Conservation (phyloP, 768 basidiomycete genomes). For the Rhodotorula diobovata region DNA sequence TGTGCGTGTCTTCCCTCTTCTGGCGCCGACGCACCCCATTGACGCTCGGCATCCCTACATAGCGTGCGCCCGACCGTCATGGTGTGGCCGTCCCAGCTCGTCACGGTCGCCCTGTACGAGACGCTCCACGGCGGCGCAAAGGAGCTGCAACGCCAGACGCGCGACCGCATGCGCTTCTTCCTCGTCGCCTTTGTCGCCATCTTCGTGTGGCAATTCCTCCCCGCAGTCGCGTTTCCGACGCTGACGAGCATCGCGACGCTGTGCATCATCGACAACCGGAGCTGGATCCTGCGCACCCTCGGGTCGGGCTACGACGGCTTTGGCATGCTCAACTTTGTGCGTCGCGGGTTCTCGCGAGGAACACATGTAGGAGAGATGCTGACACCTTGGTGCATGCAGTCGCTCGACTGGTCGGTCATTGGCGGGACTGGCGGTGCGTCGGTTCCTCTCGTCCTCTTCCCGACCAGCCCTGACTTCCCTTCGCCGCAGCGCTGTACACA, state of each 20-base stretch:
- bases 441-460: neutral
- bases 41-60: neutral
- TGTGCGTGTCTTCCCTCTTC: slow-evolving; percentile 2
- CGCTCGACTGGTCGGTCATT: slow-evolving; percentile 45
- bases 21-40: neutral
- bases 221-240: slow-evolving; percentile 40
- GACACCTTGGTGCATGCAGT: slow-evolving; percentile 11
- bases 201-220: slow-evolving; percentile 45
- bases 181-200: slow-evolving; percentile 34
- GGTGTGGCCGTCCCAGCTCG: slow-evolving; percentile 42
- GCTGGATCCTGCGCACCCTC: slow-evolving; percentile 33
- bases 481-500: slow-evolving; percentile 32
- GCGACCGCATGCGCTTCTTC: slow-evolving; percentile 42
- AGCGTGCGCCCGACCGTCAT: slow-evolving; percentile 40
- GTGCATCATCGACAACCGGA: slow-evolving; percentile 34
- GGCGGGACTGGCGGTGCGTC: slow-evolving; percentile 41
- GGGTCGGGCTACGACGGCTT: slow-evolving; percentile 44
- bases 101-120: slow-evolving; percentile 43
- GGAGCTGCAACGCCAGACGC: slow-evolving; percentile 35
- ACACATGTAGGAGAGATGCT: neutral
- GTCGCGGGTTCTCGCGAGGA: neutral
- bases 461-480: neutral
- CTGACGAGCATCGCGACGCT: slow-evolving; percentile 42
- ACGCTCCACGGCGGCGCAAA: slow-evolving; percentile 42
- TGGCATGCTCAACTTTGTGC: slow-evolving; percentile 41